Conservation (phyloP, 75 land plant species). For the Cupressus sempervirens region DNA sequence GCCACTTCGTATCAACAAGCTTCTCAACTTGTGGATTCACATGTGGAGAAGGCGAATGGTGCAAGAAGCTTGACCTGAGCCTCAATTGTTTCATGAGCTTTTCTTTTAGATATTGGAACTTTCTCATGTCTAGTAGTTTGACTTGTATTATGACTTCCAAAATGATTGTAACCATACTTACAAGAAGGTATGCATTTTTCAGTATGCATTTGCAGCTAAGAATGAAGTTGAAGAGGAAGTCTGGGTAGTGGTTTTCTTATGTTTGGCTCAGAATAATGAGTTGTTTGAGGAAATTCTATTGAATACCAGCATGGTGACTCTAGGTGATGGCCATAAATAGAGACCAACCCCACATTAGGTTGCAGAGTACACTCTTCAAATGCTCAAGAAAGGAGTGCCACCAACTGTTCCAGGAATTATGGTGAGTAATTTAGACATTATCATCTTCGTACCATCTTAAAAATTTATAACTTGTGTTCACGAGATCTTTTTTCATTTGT, state of each 20-base stretch:
- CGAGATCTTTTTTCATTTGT: not conserved
- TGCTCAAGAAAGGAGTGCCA: constrained; percentile 70
- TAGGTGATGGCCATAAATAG: constrained; percentile 67
- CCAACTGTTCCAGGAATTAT: constrained; percentile 95
- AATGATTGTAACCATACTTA: not conserved
- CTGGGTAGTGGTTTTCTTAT: constrained; percentile 83
- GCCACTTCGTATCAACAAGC: constrained; percentile 80
- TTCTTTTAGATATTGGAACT: constrained; percentile 7
- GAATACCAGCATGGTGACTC: constrained; percentile 91
- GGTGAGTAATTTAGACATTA: constrained; percentile 32
- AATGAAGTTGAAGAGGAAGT: constrained; percentile 73
- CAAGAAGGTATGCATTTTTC: not conserved
- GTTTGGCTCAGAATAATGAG: constrained; percentile 76
- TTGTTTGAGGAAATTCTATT: constrained; percentile 71
- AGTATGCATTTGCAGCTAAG: constrained; percentile 59
- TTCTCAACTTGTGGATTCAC: constrained; percentile 88
- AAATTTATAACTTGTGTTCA: not conserved
- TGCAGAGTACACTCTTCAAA: constrained; percentile 64
- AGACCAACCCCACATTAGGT: constrained; percentile 70
- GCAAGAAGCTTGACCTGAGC: not conserved
- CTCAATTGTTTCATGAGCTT: not conserved
- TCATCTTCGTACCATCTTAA: not conserved
- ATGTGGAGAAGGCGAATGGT: constrained; percentile 91
- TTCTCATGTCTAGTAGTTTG: not conserved
- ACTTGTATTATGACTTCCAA: not conserved